A percentile compares a stretch with the other conserved stretches of the same genome.
Evolutionary conservation across 768 basidiomycete species (phyloP).

Genomic region (Chalciporus chontae): DNA sequence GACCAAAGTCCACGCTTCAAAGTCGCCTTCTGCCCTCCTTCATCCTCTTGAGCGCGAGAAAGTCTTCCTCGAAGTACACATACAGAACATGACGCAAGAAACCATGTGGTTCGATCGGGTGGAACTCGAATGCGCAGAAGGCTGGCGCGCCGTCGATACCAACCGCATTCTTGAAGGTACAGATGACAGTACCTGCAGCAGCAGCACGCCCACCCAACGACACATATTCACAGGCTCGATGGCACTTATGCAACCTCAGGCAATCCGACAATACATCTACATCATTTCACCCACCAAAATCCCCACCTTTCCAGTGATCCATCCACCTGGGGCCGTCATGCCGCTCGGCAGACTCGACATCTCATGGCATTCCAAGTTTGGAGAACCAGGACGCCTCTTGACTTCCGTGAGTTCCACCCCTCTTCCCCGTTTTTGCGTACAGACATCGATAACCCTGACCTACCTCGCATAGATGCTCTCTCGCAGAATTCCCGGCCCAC

Average conservation of each 20-base stretch:
- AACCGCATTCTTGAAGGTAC: conserved; percentile 36
- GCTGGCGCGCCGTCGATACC: conserved; percentile 57
- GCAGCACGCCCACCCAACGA: conserved; percentile 19
- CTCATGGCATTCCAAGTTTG: conserved; percentile 80
- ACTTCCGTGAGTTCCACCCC: conserved; percentile 55
- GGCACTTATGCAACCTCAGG: conserved; percentile 78
- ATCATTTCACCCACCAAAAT: conserved; percentile 56
- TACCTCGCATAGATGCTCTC: conserved; percentile 56
- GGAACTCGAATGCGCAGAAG: conserved; percentile 67
- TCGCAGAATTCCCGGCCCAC: conserved; percentile 64
- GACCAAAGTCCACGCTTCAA: conserved; percentile 83
- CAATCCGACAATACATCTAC: conserved; percentile 85
- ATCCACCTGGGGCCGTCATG: conserved; percentile 66
- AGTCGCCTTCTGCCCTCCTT: conserved; percentile 68
- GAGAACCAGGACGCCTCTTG: conserved; percentile 81
- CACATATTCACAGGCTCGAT: conserved; percentile 57
- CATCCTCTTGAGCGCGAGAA: conserved; percentile 67
- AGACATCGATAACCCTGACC: not conserved
- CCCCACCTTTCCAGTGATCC: conserved; percentile 44
- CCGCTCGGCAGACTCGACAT: conserved; percentile 88
- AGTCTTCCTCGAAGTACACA: conserved; percentile 88
- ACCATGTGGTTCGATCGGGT: conserved; percentile 81
- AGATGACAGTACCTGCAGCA: not conserved
- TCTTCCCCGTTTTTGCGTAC: not conserved
- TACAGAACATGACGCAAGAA: conserved; percentile 81